These are phyloP conservation scores for Coemansia sp. DNA, from an alignment of 192 early-diverging fungal genomes.

Conservation along the genomic window DNA sequence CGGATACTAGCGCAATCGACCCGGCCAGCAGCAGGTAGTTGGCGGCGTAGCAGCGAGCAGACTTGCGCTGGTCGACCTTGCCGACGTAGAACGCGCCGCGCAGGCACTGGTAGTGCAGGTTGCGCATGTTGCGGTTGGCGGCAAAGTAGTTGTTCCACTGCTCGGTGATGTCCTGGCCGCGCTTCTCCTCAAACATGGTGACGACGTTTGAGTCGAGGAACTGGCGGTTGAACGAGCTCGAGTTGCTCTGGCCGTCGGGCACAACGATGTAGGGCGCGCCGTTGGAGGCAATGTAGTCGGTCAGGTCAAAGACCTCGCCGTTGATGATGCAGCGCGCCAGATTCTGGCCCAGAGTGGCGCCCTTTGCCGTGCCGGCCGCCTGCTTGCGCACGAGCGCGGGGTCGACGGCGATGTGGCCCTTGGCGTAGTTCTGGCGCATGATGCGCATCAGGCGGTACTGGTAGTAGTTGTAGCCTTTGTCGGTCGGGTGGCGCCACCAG, in stretches of 20 bases:
- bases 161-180: conserved; percentile 66
- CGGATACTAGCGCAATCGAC: conserved; percentile 80
- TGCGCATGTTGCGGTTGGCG: conserved; percentile 42
- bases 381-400: conserved; percentile 62
- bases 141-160: conserved; percentile 62
- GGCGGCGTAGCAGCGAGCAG: conserved; percentile 76
- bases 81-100: conserved; percentile 86
- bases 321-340: conserved; percentile 69
- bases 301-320: conserved; percentile 73
- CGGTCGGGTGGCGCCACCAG: conserved; percentile 60
- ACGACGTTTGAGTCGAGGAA: conserved; percentile 67
- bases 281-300: conserved; percentile 61
- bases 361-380: conserved; percentile 49
- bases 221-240: conserved; percentile 40
- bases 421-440: conserved; percentile 64
- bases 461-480: conserved; percentile 70
- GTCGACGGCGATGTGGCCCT: conserved; percentile 68
- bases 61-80: conserved; percentile 82
- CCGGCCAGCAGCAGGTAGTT: conserved; percentile 86
- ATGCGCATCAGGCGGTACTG: conserved; percentile 64
- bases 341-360: conserved; percentile 27
- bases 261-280: conserved; percentile 53
- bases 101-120: conserved; percentile 72
- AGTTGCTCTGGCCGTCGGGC: conserved; percentile 37
- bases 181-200: conserved; percentile 65